Evolutionary conservation across 306 rosid species (phyloP), one percentile per base, ranked within the genome.

Genomic region (Mimosa bimucronata): DNA sequence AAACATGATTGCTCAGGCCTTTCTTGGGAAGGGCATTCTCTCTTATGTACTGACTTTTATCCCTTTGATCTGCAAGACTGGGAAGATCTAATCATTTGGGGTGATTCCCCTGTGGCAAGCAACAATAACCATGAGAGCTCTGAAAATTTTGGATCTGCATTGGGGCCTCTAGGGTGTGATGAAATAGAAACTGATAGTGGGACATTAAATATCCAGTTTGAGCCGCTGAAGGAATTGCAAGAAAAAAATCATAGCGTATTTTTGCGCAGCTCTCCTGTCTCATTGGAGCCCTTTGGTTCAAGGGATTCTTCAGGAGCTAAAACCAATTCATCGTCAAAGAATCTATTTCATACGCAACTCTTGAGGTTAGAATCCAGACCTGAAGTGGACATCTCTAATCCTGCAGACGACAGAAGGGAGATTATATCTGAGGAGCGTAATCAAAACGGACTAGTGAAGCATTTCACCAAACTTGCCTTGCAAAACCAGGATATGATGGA

Each of bases 31-130:
- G 81, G 76, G 61, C 81, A 81, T 71, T 78, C 86, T 70, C 85
- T 87, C 19, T 60, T 12, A 25, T 66, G 79, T 71, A 41, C 91
- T 79, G 76, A 86, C 41, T 83, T 92, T 81, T 90, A 91, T 75
- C 94, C 97, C 71, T 90, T 91, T 75, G 97, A 95, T 90, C 98
- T 90, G 81, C 92, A 83, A 82, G 91, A 91, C 71, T 95, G 98
- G 98, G 98, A 95, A 85, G 91, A 88, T 71, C 85, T 80, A 68
- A 95, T 95, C 84, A 66, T 84, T 71, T 95, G 98, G 98, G 98
- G 90, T 46, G 85, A 89, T 81, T 92, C 98, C 79, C 96, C 96
- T 61, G 80, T 80, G 29, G 76, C 67, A 19, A 87, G 88, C 86
- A 82, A 83, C 58, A 83, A 75, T 65, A 79, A 83, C 77, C 79